Evolutionary conservation across 352 stramenopile genomes (phyloP), one percentile per base, ranked within the genome.

Genomic region (Saprolegnia parasitica): DNA sequence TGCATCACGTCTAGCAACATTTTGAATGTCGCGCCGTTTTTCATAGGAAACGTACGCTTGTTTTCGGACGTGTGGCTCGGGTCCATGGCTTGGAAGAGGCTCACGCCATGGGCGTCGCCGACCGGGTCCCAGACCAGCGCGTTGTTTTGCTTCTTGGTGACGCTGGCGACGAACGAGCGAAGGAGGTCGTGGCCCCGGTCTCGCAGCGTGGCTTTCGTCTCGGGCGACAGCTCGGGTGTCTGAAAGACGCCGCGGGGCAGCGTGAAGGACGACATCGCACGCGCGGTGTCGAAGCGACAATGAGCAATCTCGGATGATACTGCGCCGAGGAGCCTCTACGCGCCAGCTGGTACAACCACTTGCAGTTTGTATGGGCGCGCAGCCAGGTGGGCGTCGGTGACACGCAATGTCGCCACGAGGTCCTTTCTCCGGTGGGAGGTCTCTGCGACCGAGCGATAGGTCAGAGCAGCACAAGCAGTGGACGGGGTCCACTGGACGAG

Each of bases 21-120:
- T 49, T 16, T 46, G 39, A 46, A 15, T 8, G 39, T 46, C 8
- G 8, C 39, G 15, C 8, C 8, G 39, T n/a, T 49, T 49, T n/a
- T n/a, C 42, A 49, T 4, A 2, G 42, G 42, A 16, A 46, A n/a
- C 56, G 35, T 65, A 65, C 56, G 26, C 56, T 65, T 65, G 40
- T 65, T 37, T 0, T 26, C 24, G 8, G 8, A 32, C 10, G 46
- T 20, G 15, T 24, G 23, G 8, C 18, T 49, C 13, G 42, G 42
- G 18, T 49, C 42, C 35, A 9, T 9, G 23, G 24, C 56, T 32
- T 65, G 24, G 9, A 52, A 65, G 56, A 65, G 35, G 26, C 16
- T 32, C 18, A 65, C 39, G 29, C 56, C 56, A 21, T 52, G 20
- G 4, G 15, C 9, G 6, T 65, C 56, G 40, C 32, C 35, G 13